Base-by-base conservation (phyloP, 768 basidiomycete species). In the Serendipita sp. region DNA sequence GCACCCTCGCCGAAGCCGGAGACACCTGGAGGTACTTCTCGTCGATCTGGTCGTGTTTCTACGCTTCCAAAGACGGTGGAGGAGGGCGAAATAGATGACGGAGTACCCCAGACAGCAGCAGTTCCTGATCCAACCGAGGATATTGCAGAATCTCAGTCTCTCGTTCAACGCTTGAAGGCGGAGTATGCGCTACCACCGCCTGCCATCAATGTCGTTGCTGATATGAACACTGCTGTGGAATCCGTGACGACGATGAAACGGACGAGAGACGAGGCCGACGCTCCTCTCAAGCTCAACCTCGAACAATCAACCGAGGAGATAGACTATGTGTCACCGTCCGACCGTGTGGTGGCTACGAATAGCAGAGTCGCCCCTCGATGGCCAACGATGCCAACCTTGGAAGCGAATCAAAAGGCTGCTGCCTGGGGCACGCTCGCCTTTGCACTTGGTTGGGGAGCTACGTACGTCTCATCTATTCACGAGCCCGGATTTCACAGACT, bases 381-480 rank as follows among this genome's bases (percentile, higher is more conserved):
- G 56, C 56, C 56, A 18, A 56, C 65, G 11, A 58, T 81, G 81
- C 72, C 71, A 77, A 54, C 63, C 18, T 71, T 85, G 67, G 80
- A 85, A 68, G 84, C 90, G 10, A 80, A 83, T 70, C 81, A 82
- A 69, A 88, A 86, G 74, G 84, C 85, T 41, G 78, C 86, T 64
- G 88, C 86, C 2, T 93, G 90, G 90, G 91, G 91, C 44, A 77
- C 87, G 18, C 79, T 88, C 44, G 86, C 87, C 18, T 94, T 95
- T 74, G 89, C 88, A 44, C 77, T 91, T 60, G 90, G 90, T 34
- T 76, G 88, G 73, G 82, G 88, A 60, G 90, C 89, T 67, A 80
- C 87, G 89, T 92, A 70, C 76, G 86, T 83, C 2, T 37, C 65
- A n/a, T 53, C 66, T 15, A 34, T 63, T 64, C 56, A 63, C 45